phyloP scores from a whole-genome alignment of 805 yeast species.

The Danielia reshetovae region DNA sequence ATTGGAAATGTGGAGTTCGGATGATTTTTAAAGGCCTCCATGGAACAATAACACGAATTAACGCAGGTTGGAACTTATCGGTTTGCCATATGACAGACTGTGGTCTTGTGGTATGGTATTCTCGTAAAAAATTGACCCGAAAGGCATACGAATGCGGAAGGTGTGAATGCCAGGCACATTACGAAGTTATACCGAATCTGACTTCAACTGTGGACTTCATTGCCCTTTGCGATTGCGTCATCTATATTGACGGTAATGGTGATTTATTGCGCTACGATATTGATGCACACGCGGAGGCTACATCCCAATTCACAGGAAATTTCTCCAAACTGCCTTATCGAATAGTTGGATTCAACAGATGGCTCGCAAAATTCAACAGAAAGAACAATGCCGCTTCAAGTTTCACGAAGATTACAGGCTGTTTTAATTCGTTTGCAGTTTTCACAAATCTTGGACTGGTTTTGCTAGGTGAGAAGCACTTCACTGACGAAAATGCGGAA shows the following conservation, averaged over 20 bases:
- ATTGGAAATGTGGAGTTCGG: slow-evolving; percentile 36
- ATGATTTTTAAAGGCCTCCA: slow-evolving; percentile 34
- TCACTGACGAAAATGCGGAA: slow-evolving; percentile 5
- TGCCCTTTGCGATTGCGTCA: slow-evolving; percentile 49
- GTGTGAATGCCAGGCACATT: slow-evolving; percentile 37
- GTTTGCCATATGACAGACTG: slow-evolving; percentile 44
- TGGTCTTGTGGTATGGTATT: slow-evolving; percentile 60
- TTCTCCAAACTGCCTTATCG: not conserved
- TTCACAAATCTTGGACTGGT: slow-evolving; percentile 51
- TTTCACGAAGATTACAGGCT: slow-evolving; percentile 52
- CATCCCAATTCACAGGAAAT: too few relatives aligned
- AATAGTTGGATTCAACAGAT: slow-evolving; percentile 21
- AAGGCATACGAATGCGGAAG: slow-evolving; percentile 16
- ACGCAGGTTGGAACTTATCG: slow-evolving; percentile 67
- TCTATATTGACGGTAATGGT: slow-evolving; percentile 48
- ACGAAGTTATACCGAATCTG: slow-evolving; percentile 39
- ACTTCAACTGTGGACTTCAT: slow-evolving; percentile 47
- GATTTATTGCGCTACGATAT: slow-evolving; percentile 33
- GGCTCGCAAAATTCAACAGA: slow-evolving; percentile 22
- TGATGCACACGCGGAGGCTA: too few relatives aligned
- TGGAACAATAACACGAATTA: slow-evolving; percentile 39
- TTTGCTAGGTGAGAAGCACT: slow-evolving; percentile 35
- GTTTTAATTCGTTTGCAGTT: slow-evolving; percentile 50
- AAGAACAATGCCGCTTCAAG: slow-evolving; percentile 20
- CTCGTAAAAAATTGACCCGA: slow-evolving; percentile 20